Percentiles rank a stretch among this genome's conserved stretches.
These are phyloP conservation scores for Teunomyces stri DNA, from an alignment of 805 yeast genomes.

Conservation along the genomic window DNA sequence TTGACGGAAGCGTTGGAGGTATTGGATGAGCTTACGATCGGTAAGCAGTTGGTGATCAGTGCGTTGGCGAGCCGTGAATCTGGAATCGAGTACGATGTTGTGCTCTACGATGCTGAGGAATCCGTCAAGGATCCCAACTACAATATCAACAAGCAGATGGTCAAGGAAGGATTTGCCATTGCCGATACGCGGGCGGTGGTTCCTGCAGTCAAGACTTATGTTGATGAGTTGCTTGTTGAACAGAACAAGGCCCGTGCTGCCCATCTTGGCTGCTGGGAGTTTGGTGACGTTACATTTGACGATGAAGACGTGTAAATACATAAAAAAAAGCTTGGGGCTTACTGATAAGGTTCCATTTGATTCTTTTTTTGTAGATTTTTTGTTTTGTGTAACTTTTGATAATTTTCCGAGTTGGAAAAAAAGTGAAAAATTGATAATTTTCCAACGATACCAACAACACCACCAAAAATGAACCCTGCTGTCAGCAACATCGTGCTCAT, in stretches of 20 bases:
- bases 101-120: constrained; percentile 55
- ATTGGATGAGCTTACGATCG: constrained; percentile 52
- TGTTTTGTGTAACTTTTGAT: neutral
- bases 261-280: constrained; percentile 71
- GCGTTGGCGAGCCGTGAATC: constrained; percentile 40
- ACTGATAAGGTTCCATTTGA: neutral
- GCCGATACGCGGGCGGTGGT: constrained; percentile 37
- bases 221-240: constrained; percentile 33
- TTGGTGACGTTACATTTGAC: constrained; percentile 66
- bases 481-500: constrained; percentile 80
- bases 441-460: constrained; percentile 1
- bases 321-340: too few relatives aligned
- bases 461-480: constrained; percentile 73
- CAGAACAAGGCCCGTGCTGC: constrained; percentile 49
- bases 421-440: neutral
- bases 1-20: constrained; percentile 51
- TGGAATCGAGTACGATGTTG: constrained; percentile 48
- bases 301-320: constrained; percentile 30
- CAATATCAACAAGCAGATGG: constrained; percentile 59
- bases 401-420: neutral
- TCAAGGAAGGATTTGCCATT: constrained; percentile 58
- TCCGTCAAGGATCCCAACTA: constrained; percentile 53
- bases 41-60: constrained; percentile 53
- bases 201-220: constrained; percentile 34
- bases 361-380: neutral